phyloP scores from a whole-genome alignment of 805 yeast species.

The Suhomyces tanzawaensis region DNA sequence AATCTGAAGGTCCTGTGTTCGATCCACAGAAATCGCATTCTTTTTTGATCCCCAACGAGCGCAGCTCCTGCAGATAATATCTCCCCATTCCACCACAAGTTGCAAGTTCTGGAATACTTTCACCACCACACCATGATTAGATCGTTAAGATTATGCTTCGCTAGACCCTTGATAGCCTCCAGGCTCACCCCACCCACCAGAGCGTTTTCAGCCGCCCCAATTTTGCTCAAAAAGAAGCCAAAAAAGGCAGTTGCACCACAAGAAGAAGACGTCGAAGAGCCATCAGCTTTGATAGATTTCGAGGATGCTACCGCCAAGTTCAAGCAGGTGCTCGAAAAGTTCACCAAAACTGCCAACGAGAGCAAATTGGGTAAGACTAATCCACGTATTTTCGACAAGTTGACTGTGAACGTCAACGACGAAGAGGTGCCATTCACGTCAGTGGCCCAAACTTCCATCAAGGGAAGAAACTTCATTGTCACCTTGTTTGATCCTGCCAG shows the following conservation, averaged over 20 bases:
- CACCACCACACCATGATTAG: background rate
- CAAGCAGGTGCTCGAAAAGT: slow-evolving; percentile 48
- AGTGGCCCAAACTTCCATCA: slow-evolving; percentile 68
- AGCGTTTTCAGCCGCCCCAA: slow-evolving; percentile 1
- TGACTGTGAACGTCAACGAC: slow-evolving; percentile 50
- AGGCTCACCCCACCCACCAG: too few relatives aligned
- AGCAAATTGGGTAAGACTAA: slow-evolving; percentile 68
- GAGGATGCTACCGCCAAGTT: slow-evolving; percentile 43
- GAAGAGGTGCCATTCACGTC: slow-evolving; percentile 50
- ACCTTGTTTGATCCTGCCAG: slow-evolving; percentile 85
- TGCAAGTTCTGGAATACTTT: background rate
- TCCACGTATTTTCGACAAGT: slow-evolving; percentile 60
- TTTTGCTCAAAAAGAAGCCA: slow-evolving; percentile 1
- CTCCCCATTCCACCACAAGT: background rate
- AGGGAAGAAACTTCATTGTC: slow-evolving; percentile 68
- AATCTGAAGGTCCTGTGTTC: slow-evolving; percentile 88
- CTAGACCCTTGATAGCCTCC: background rate
- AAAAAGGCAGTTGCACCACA: slow-evolving; percentile 5
- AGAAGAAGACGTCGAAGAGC: slow-evolving; percentile 11
- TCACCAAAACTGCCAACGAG: slow-evolving; percentile 56
- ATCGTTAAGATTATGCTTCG: background rate
- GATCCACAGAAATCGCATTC: slow-evolving; percentile 72
- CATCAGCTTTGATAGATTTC: slow-evolving; percentile 26
- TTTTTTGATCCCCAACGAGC: slow-evolving; percentile 9
- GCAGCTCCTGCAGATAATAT: too few relatives aligned